Base-by-base conservation (phyloP, 2,329 filamentous ascomycete species). In the Fusarium coicis region DNA sequence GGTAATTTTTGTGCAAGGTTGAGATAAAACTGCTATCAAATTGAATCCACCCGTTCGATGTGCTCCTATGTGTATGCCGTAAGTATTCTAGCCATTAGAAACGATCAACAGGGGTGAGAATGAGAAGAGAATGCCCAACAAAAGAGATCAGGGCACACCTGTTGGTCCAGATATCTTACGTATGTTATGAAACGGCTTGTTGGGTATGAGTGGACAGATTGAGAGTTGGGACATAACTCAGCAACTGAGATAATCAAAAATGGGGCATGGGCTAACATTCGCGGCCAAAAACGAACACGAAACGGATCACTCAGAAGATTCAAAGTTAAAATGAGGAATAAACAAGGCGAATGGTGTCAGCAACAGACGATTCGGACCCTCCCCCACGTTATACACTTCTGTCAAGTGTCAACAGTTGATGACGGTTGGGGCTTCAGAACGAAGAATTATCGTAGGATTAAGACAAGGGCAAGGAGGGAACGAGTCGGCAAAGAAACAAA, bases 341-440 rank as follows among this genome's bases (percentile, higher is more conserved):
- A 52, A 59, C 57, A 49, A 52, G 68, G 44, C 32, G 52, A 49
- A 75, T 75, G 73, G 73, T 70, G 64, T 54, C 57, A 65, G 66
- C 62, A 65, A 75, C 73, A 66, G 57, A 58, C 52, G 73, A 60
- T 57, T 54, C 30, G n/a, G 49, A 26, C 58, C 55, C 28, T 37
- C 30, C 60, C 55, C 37, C 66, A 55, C 62, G 57, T 58, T 34
- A 36, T 44, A 56, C 39, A n/a, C 23, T 30, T 43, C 28, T 21
- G n/a, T 32, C 21, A 37, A 40, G 21, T n/a, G 21, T 40, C 39
- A 40, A 18, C 42, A n/a, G 23, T 50, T 21, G 30, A 28, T 21
- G 30, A 36, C 14, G 14, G 18, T 21, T 34, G 30, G n/a, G 40
- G 34, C 5, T 14, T n/a, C 4, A 47, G 23, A 30, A 30, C 14